Evolutionary conservation across 1,139 yeast species (phyloP).

Genomic region (Candida mesenterica): DNA sequence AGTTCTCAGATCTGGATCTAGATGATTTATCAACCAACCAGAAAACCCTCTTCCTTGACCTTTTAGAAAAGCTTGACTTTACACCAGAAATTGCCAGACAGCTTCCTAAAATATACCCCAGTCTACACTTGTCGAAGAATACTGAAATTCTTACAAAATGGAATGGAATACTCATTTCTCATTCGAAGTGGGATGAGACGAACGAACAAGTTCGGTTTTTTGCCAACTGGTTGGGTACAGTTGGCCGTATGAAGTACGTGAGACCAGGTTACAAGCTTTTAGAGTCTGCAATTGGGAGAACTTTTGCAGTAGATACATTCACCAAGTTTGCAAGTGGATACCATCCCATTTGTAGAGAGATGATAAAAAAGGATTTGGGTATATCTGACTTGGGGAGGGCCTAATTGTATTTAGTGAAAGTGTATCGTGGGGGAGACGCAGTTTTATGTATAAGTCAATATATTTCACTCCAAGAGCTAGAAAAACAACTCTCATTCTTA

Average conservation of each 20-base stretch:
- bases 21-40: slow-evolving; percentile 32
- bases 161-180: slow-evolving; percentile 31
- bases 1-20: slow-evolving; percentile 21
- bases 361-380: slow-evolving; percentile 37
- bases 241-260: slow-evolving; percentile 45
- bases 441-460: too few species aligned
- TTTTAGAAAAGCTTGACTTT: slow-evolving; percentile 19
- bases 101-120: slow-evolving; percentile 27
- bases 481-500: too few species aligned
- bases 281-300: slow-evolving; percentile 24
- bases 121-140: slow-evolving; percentile 24
- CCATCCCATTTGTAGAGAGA: slow-evolving; percentile 40
- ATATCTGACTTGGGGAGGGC: background rate
- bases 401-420: background rate
- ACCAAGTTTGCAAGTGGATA: slow-evolving; percentile 23
- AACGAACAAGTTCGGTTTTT: slow-evolving; percentile 22
- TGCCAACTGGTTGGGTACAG: slow-evolving; percentile 40
- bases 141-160: slow-evolving; percentile 35
- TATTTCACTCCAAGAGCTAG: too few species aligned
- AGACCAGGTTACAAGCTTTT: slow-evolving; percentile 41
- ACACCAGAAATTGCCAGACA: slow-evolving; percentile 17
- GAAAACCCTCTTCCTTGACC: slow-evolving; percentile 34
- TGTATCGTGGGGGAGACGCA: background rate
- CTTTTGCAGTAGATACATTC: slow-evolving; percentile 31
- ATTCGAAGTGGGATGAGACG: slow-evolving; percentile 21